These are phyloP conservation scores for Cryphonectria japonica DNA, from an alignment of 2,329 filamentous ascomycete genomes.

Conservation along the genomic window DNA sequence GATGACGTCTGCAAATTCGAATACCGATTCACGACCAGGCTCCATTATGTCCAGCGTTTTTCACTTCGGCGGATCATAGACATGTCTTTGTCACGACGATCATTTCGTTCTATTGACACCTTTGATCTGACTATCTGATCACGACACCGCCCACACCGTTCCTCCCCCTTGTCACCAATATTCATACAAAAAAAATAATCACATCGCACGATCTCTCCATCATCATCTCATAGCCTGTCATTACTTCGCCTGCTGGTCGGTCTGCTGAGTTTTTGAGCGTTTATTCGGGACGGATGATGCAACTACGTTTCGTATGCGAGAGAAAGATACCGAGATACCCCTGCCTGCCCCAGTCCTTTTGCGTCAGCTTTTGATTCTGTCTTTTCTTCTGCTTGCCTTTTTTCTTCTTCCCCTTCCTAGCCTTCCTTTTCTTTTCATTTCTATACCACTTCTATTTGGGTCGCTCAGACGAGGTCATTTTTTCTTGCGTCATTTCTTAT, in stretches of 20 bases:
- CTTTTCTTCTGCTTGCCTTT: background rate
- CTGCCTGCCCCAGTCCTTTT: constrained; percentile 21
- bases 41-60: constrained; percentile 31
- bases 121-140: constrained; percentile 5
- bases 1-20: constrained; percentile 19
- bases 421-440: background rate
- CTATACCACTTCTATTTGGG: background rate
- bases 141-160: constrained; percentile 4
- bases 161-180: background rate
- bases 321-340: constrained; percentile 31
- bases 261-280: constrained; percentile 27
- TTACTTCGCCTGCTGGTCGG: constrained; percentile 22
- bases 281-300: constrained; percentile 29
- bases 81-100: constrained; percentile 6
- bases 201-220: constrained; percentile 8
- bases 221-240: constrained; percentile 9
- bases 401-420: background rate
- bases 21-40: constrained; percentile 26
- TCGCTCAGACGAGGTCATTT: constrained; percentile 19
- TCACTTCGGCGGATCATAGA: constrained; percentile 29
- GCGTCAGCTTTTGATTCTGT: background rate
- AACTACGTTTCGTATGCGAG: constrained; percentile 30
- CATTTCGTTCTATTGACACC: background rate
- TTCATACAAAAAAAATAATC: background rate
- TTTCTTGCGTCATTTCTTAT: constrained; percentile 12